Base-by-base conservation (phyloP, 495 filamentous ascomycete genomes). In the Penicillium angulare region DNA sequence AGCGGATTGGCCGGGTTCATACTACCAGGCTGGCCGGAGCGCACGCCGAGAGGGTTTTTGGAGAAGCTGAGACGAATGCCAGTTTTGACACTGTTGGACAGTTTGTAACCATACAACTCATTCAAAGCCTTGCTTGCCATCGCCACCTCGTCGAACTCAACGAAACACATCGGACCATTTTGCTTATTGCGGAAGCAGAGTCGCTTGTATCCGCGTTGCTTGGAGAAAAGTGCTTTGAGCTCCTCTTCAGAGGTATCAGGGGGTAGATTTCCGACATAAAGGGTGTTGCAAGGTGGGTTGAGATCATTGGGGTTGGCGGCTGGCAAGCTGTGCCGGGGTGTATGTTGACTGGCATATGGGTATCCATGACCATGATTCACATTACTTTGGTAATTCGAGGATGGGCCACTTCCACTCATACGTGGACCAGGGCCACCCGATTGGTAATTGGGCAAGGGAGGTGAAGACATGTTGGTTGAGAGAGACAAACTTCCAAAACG, bases 161-260 rank as follows among this genome's bases (percentile, higher is more conserved):
- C 93, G 60, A 97, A 97, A 61, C 93, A 97, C 95, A 97, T 97
- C 10, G 95, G 93, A 0, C 95, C 95, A 60, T 97, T 96, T 55
- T 92, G 88, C 71, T 98, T 98, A 43, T 92, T 96, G n/a, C 95
- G 83, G 74, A 96, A 96, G 61, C 91, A 97, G 4, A 98, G 84
- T 31, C 93, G 80, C 73, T 95, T 98, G 68, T 97, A 98, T 13
- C 93, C 93, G 27, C 92, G 88, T 57, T 95, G 89, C 67, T 92
- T 93, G 35, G 86, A 90, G 63, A 98, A 98, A 65, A 97, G 80
- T 12, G 87, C 86, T 68, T 97, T 98, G 39, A 98, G 79, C 64
- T 98, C 93, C 59, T 98, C 95, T 62, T 98, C 93, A 0, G 89
- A 93, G 0, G 93, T 96, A 62, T 96, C 89, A 38, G 91, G 84